Evolutionary conservation across 441 rosid species (phyloP).

Genomic region (Populus hybrid): DNA sequence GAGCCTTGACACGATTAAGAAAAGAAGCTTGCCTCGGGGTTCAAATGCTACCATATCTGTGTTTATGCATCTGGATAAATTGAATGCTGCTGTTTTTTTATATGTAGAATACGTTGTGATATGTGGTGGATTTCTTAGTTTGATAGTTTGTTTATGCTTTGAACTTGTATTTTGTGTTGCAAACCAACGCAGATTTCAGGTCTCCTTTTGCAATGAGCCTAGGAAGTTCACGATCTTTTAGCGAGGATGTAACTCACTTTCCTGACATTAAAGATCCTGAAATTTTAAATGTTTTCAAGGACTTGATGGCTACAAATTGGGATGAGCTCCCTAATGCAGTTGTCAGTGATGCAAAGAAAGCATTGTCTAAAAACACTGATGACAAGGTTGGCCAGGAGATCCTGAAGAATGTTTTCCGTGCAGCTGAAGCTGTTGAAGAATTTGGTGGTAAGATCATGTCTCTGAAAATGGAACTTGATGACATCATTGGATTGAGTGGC

Average conservation of each 20-base stretch:
- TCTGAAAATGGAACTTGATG: conserved; percentile 86
- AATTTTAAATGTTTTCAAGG: conserved; percentile 64
- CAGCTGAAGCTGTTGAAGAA: conserved; percentile 94
- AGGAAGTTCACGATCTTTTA: conserved; percentile 51
- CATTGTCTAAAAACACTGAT: conserved; percentile 52
- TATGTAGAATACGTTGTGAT: background rate
- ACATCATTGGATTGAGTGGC: conserved; percentile 79
- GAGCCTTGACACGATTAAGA: background rate
- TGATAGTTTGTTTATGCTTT: background rate
- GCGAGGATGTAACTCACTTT: conserved; percentile 61
- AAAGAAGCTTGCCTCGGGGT: background rate
- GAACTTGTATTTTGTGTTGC: conserved; percentile 2
- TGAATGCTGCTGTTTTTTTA: background rate
- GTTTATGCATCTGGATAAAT: background rate
- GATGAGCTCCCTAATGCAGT: conserved; percentile 56
- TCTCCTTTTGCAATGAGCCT: conserved; percentile 40
- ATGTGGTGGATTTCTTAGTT: background rate
- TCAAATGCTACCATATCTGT: background rate
- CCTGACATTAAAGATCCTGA: conserved; percentile 60
- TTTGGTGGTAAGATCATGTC: conserved; percentile 68
- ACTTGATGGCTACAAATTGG: conserved; percentile 85
- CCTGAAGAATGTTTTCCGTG: conserved; percentile 56
- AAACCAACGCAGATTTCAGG: conserved; percentile 36
- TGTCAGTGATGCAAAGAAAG: conserved; percentile 52
- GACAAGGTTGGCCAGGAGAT: conserved; percentile 78